Evolutionary conservation across 2,329 filamentous ascomycete genomes (phyloP), one percentile per base, ranked within the genome.

Genomic region (Raffaelea arxii): DNA sequence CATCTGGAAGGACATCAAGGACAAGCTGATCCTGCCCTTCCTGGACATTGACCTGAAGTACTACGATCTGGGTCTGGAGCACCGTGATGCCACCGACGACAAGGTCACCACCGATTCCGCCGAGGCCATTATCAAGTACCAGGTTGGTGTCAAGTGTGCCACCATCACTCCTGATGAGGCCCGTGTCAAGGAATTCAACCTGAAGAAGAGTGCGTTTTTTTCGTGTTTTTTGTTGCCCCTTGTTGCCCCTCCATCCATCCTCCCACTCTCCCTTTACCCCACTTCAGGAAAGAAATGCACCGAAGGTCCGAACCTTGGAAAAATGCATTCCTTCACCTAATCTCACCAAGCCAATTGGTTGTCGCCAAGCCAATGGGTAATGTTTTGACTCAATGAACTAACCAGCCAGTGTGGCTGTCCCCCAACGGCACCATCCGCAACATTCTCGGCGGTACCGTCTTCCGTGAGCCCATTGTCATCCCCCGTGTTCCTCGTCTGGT

Each of bases 1-100:
- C 66, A 98, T 98, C 75, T 98, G 92, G 92, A 76, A 96, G 74
- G 82, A 86, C 68, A 98, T 98, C 79, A 96, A 96, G 79, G 86
- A 97, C 72, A 95, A 94, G 78, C 91, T 96, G 74, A 96, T 96
- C 70, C 77, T 84, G 71, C 90, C 90, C 47, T 96, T 92, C 72
- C 84, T 98, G 57, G 90, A 96, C 67, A 81, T 98, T 66, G 91
- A 97, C 69, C 82, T 98, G 62, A 97, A 98, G 77, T 95, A 95
- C 79, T 95, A 94, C 69, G 89, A 95, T 64, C 70, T 95, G 58
- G 92, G 92, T 52, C 80, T 97, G 54, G 82, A 87, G 65, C 94
- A 95, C 78, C 86, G 92, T 64, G 91, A 98, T 66, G 70, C 94
- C 78, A 97, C 92, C 65, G 82, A 94, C 66, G 92, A 97, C 68